These are phyloP conservation scores for Vanilla planifolia DNA, from an alignment of 106 monocot genomes.

Conservation along the genomic window DNA sequence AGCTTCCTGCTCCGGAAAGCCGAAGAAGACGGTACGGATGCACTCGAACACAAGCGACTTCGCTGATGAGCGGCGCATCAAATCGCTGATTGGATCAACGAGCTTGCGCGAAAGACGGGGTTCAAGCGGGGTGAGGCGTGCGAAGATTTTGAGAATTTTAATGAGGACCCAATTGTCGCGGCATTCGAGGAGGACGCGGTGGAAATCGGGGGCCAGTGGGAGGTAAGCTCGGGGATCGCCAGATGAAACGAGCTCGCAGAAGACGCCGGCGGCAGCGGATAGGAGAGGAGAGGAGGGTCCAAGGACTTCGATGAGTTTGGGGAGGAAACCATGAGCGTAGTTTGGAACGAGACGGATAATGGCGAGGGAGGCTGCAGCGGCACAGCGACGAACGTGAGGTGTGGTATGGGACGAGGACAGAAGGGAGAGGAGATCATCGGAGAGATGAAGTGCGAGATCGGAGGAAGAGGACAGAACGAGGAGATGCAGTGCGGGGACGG, in stretches of 20 bases:
- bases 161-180: slow-evolving; percentile 79
- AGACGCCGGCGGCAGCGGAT: slow-evolving; percentile 36
- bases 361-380: slow-evolving; percentile 21
- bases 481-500: slow-evolving; percentile 39
- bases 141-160: slow-evolving; percentile 83
- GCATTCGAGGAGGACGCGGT: slow-evolving; percentile 41
- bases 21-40: slow-evolving; percentile 37
- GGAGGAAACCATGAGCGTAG: slow-evolving; percentile 34
- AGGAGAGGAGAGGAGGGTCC: slow-evolving; percentile 28
- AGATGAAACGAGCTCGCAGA: slow-evolving; percentile 58
- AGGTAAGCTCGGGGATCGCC: slow-evolving; percentile 54
- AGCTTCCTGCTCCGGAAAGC: slow-evolving; percentile 35
- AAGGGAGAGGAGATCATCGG: slow-evolving; percentile 27
- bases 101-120: slow-evolving; percentile 45
- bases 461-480: slow-evolving; percentile 38
- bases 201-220: slow-evolving; percentile 84
- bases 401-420: slow-evolving; percentile 18
- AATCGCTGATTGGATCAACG: slow-evolving; percentile 62
- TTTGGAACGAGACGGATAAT: slow-evolving; percentile 25
- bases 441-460: slow-evolving; percentile 41
- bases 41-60: slow-evolving; percentile 85
- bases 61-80: slow-evolving; percentile 45
- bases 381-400: slow-evolving; percentile 17
- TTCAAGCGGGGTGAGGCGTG: slow-evolving; percentile 49
- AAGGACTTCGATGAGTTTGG: slow-evolving; percentile 52